These are phyloP conservation scores for Chlorociboria aeruginascens DNA, from an alignment of 495 filamentous ascomycete genomes.

Conservation along the genomic window DNA sequence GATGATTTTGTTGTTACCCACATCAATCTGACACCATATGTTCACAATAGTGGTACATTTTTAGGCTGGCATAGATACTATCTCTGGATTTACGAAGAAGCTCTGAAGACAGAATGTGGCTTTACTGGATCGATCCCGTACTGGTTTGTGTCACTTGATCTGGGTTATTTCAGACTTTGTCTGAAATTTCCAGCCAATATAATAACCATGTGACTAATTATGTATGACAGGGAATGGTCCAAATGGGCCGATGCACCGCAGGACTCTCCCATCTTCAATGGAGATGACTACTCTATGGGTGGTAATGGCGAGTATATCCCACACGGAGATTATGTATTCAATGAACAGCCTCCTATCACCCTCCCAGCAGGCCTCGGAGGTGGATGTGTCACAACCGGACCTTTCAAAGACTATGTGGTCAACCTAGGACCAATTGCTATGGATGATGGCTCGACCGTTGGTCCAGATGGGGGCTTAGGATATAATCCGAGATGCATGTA, in stretches of 20 bases:
- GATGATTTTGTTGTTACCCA: constrained; percentile 66
- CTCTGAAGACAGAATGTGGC: constrained; percentile 59
- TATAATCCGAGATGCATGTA: constrained; percentile 56
- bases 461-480: constrained; percentile 10
- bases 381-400: constrained; percentile 50
- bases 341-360: constrained; percentile 26
- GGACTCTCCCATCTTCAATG: constrained; percentile 52
- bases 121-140: constrained; percentile 37
- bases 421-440: constrained; percentile 40
- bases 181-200: no score
- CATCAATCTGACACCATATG: constrained; percentile 46
- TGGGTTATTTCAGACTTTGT: no score
- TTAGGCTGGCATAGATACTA: constrained; percentile 64
- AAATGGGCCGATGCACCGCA: constrained; percentile 34
- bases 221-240: constrained; percentile 39
- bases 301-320: constrained; percentile 45
- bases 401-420: constrained; percentile 36
- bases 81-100: constrained; percentile 49
- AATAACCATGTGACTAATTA: background rate
- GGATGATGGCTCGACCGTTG: constrained; percentile 10
- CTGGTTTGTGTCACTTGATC: background rate
- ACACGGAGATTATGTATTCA: constrained; percentile 12
- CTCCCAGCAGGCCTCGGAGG: constrained; percentile 42
- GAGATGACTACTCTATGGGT: constrained; percentile 44
- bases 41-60: constrained; percentile 55